Evolutionary conservation across 2,329 filamentous ascomycete species (phyloP), one percentile per base, ranked within the genome.

Genomic region (Pseudogymnoascus sp.): DNA sequence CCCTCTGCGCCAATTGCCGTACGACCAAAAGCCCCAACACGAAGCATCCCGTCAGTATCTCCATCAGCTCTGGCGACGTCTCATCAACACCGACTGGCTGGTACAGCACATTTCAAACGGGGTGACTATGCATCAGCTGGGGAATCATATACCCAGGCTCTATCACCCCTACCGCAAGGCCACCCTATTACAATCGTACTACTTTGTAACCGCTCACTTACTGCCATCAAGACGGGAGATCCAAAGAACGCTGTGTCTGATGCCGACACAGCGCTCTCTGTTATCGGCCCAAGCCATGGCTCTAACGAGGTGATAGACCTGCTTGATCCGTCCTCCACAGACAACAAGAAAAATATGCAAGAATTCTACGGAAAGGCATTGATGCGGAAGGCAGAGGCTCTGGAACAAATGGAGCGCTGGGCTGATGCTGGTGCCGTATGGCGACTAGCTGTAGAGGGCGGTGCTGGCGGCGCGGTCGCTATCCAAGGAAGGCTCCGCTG

Each of bases 371-470:
- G 91, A 61, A 99, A 97, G 74, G 93, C 93, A 0, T 78, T 97
- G 31, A 93, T 90, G 77, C 88, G 94, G 61, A 97, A 97, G 78
- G 94, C 94, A 0, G 94, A 99, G 76, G 94, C 92, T 1, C 80
- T 97, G 6, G 94, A 99, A 74, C 89, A 96, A 71, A 88, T 99
- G 80, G 94, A 99, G 77, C 91, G 89, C 72, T 99, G 93, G 93
- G 76, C 78, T 2, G 93, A 97, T 59, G 94, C 94, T 1, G 86
- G 85, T 0, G 77, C 80, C 1, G 86, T 90, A 0, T 99, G 94
- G 94, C 86, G 87, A 69, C 78, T 84, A 61, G 92, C 91, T 35
- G 89, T 97, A 1, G 89, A 95, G 74, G 85, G 84, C 27, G 91
- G 92, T 3, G 85, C 95, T 13, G 93, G 94, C n/a, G 93, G 92